Base-by-base conservation (phyloP, 1,139 yeast species). In the Hanseniaspora gamundiae region DNA sequence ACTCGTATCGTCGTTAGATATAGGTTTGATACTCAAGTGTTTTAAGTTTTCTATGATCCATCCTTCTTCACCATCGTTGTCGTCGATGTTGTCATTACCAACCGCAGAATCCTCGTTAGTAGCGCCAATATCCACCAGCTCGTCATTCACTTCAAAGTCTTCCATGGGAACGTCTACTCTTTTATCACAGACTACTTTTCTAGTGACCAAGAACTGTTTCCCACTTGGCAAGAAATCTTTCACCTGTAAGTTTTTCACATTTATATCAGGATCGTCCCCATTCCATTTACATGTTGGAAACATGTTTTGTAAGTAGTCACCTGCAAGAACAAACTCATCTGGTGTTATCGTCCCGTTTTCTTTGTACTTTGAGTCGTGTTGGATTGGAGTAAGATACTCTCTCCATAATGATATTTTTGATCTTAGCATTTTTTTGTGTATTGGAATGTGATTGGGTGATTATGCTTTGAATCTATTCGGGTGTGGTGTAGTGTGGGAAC, bases 211-310 rank as follows among this genome's bases (percentile, higher is more conserved):
- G 52, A 73, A 85, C 63, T 91, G 98, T 63, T 86, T 91, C 52
- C 85, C 91, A 1, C 67, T 64, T 0, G 98, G 98, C 49, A 91
- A 66, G 55, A 86, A 91, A 49, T 77, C 80, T 52, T 83, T 74
- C 3, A 54, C 42, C 44, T 65, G 72, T 47, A 70, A 67, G 53
- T 73, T 74, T 6, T 68, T 63, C 10, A 72, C 67, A 19, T 93
- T 80, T 9, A 86, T 79, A 3, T 79, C 67, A 7, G 80, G 71
- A 28, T 42, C 44, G 9, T 41, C 35, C 6, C n/a, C 20, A 46
- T 58, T 61, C 98, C 99, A 91, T 51, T 79, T 76, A 98, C 99
- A 91, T 0, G 97, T 93, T 2, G 98, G 97, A 61, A 93, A 91
- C 68, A 84, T 84, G 62, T 77, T 78, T 31, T 80, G 91, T 48